These are phyloP conservation scores for Mariannaea sp. DNA, from an alignment of 2,329 filamentous ascomycete genomes.

Conservation along the genomic window DNA sequence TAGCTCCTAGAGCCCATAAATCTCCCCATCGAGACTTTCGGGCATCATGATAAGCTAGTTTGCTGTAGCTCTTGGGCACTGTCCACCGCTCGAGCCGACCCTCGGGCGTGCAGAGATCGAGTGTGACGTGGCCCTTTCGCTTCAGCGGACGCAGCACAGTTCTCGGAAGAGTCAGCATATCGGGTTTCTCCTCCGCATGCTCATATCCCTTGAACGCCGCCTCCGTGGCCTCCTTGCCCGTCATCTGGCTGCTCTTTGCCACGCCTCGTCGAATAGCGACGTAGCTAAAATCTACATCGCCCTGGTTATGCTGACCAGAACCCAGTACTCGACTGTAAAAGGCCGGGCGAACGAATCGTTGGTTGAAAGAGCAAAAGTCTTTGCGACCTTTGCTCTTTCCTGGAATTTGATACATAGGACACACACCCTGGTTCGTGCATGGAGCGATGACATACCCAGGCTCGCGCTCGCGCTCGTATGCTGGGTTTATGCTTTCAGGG, in stretches of 20 bases:
- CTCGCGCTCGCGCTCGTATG: constrained; percentile 54
- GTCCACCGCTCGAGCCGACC: constrained; percentile 93
- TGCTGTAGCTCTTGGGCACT: constrained; percentile 79
- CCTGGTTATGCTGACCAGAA: constrained; percentile 75
- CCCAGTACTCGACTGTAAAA: constrained; percentile 81
- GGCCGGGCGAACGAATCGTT: constrained; percentile 82
- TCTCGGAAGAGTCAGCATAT: constrained; percentile 76
- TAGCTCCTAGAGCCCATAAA: constrained; percentile 92
- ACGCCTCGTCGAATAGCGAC: constrained; percentile 81
- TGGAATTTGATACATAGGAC: constrained; percentile 82
- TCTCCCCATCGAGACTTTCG: constrained; percentile 92
- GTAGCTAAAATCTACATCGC: constrained; percentile 91
- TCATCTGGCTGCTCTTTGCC: constrained; percentile 36
- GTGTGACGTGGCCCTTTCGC: constrained; percentile 81
- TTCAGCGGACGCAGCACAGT: constrained; percentile 82
- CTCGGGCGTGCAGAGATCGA: constrained; percentile 88
- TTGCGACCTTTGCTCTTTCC: constrained; percentile 76
- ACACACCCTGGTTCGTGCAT: constrained; percentile 87
- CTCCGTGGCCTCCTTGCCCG: constrained; percentile 63
- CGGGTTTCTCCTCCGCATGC: constrained; percentile 47
- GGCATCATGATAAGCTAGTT: constrained; percentile 86
- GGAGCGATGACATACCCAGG: constrained; percentile 69
- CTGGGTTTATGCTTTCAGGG: constrained; percentile 48
- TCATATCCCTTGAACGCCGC: constrained; percentile 77
- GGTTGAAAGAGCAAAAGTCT: constrained; percentile 89